phyloP scores from a whole-genome alignment of 768 basidiomycete genomes.

The Dendrothele bispora region DNA sequence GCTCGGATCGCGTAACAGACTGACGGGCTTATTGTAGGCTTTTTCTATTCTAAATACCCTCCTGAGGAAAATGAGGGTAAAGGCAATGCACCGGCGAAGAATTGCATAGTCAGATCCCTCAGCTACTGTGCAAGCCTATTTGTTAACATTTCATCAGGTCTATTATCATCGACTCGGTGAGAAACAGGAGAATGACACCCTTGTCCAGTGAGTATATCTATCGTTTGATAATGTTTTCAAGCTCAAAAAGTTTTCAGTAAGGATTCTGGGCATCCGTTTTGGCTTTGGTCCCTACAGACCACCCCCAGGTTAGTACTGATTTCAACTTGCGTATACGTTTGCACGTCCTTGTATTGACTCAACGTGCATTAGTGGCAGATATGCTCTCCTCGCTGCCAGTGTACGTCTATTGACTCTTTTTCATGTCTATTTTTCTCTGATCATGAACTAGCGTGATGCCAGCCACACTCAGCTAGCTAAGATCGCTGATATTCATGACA shows the following conservation, averaged over 20 bases:
- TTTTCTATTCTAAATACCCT: conserved; percentile 5
- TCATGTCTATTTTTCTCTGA: not conserved
- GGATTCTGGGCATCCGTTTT: conserved; percentile 3
- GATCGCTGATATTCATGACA: not conserved
- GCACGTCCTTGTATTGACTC: not conserved
- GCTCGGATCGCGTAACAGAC: not conserved
- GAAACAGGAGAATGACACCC: conserved; percentile 3
- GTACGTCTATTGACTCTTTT: not conserved
- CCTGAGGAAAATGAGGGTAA: conserved; percentile 4
- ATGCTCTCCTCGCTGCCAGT: conserved; percentile 1
- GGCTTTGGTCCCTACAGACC: conserved; percentile 1
- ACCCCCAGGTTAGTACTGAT: conserved; percentile 1
- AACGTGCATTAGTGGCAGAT: conserved; percentile 1
- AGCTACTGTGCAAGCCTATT: not conserved
- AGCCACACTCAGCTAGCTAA: conserved; percentile 3
- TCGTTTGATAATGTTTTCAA: not conserved
- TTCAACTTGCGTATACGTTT: not conserved
- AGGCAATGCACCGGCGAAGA: conserved; percentile 1
- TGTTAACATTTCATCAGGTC: not conserved
- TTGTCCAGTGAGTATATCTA: conserved; percentile 1
- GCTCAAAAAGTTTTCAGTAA: not conserved
- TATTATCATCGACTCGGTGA: conserved; percentile 4
- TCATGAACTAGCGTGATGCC: not conserved
- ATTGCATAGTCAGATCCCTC: conserved; percentile 1
- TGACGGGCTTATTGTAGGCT: not conserved